A percentile compares a stretch with the other conserved stretches of the same genome.
These are phyloP conservation scores for Aspergillus calidoustus DNA, from an alignment of 2,329 filamentous ascomycete species.

Conservation along the genomic window DNA sequence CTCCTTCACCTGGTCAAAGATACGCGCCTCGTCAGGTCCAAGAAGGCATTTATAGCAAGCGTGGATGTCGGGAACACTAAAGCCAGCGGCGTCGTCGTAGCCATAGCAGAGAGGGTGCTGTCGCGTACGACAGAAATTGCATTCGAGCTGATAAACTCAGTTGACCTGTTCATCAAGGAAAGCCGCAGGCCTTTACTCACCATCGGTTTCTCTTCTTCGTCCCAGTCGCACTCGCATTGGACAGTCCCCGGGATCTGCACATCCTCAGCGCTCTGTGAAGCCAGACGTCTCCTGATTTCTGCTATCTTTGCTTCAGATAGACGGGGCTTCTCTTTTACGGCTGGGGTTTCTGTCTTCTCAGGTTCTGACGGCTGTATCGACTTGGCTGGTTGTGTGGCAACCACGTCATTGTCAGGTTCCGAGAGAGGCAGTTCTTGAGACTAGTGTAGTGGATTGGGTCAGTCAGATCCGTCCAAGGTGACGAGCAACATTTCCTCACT, in stretches of 20 bases:
- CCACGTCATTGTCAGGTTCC: slow-evolving; percentile 27
- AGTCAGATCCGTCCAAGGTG: not conserved
- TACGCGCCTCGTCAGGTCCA: slow-evolving; percentile 30
- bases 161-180: not conserved
- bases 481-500: slow-evolving; percentile 16
- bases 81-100: slow-evolving; percentile 42
- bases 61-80: slow-evolving; percentile 47
- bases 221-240: slow-evolving; percentile 49
- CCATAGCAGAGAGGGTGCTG: slow-evolving; percentile 56
- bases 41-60: slow-evolving; percentile 54
- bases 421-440: slow-evolving; percentile 29
- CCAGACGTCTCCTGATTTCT: slow-evolving; percentile 23
- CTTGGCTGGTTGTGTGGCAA: slow-evolving; percentile 35
- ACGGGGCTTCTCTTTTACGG: slow-evolving; percentile 9
- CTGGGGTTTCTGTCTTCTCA: slow-evolving; percentile 14
- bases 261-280: slow-evolving; percentile 7
- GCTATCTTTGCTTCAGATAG: slow-evolving; percentile 26
- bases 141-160: slow-evolving; percentile 44
- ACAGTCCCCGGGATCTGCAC: slow-evolving; percentile 22
- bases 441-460: slow-evolving; percentile 16
- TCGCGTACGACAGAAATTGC: slow-evolving; percentile 49
- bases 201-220: slow-evolving; percentile 47
- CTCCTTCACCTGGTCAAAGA: slow-evolving; percentile 33
- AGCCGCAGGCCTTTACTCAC: slow-evolving; percentile 32
- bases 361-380: slow-evolving; percentile 5